Percentiles rank a stretch among this genome's conserved stretches.
Conservation (phyloP, 2,329 filamentous ascomycete genomes). For the Phymatotrichopsis omnivora region DNA sequence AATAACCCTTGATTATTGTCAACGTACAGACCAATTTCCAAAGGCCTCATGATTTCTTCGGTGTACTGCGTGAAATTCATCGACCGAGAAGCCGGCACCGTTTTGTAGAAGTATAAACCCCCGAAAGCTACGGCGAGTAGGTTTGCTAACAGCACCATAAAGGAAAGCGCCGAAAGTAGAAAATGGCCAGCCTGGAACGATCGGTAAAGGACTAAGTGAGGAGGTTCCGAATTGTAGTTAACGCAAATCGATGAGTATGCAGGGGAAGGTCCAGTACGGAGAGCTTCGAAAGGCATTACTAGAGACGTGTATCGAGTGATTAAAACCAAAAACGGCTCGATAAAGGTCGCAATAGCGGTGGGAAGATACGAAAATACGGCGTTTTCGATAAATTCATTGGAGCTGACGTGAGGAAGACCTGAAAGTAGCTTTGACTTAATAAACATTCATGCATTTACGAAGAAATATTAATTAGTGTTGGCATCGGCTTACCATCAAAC, state of each 20-base stretch:
- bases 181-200: not conserved
- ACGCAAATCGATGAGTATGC: not conserved
- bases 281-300: not conserved
- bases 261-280: not conserved
- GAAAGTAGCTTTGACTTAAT: not conserved
- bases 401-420: not conserved
- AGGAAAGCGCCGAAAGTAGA: not conserved
- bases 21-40: too few species aligned
- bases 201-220: not conserved
- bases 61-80: too few species aligned
- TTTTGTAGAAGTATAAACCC: too few species aligned
- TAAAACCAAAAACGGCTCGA: conserved; percentile 2
- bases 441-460: too few species aligned
- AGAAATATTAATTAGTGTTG: too few species aligned
- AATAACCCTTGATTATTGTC: too few species aligned
- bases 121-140: conserved; percentile 4
- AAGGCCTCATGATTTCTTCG: too few species aligned
- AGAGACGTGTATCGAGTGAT: not conserved
- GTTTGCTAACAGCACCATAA: conserved; percentile 3
- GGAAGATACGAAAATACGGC: not conserved
- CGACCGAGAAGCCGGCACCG: too few species aligned
- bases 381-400: not conserved
- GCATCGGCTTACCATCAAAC: too few species aligned
- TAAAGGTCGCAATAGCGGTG: not conserved
- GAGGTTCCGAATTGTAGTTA: conserved; percentile 1